Evolutionary conservation across 169 alveolate species (phyloP), one percentile per base, ranked within the genome.

Genomic region (Plasmodium ovale): DNA sequence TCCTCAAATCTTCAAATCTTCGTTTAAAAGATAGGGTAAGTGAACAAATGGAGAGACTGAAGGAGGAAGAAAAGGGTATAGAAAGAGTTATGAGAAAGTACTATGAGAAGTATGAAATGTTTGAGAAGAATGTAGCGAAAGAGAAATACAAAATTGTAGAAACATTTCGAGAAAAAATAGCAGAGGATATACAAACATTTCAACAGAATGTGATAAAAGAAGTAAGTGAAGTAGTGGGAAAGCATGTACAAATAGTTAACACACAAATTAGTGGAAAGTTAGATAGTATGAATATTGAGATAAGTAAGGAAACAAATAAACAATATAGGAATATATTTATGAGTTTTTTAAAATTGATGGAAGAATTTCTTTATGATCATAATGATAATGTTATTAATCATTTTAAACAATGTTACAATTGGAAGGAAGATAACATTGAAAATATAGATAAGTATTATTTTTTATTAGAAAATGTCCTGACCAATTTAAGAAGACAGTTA

Each of bases 141-240:
- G 31, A 42, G 0, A 67, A 82, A 6, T 35, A 16, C 6, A 1
- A 65, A 33, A 67, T 82, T 1, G 44, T 59, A 10, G 37, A 65
- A 27, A 82, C 31, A 7, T 82, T 33, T 27, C 64, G 44, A 29
- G 27, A 23, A 39, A 68, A 25, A 27, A 65, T 82, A 19, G 35
- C 31, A 21, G 64, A 64, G 16, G 84, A 82, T 21, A 68, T 82
- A 9, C 3, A 82, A 29, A 12, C n/a, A n/a, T 82, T 82, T 29
- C 21, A 67, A 7, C 64, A 35, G 12, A 42, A 42, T 16, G 39
- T 82, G 5, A 33, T 82, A 12, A 60, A 82, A 7, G 90, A 82
- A 9, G 25, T 82, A 12, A 25, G 67, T 39, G 16, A 0, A 12
- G 72, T 82, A n/a, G 12, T 82, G 19, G 29, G 25, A 29, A 82